These are phyloP conservation scores for Aureobasidium sp. DNA, from an alignment of 2,329 filamentous ascomycete species.

Conservation along the genomic window DNA sequence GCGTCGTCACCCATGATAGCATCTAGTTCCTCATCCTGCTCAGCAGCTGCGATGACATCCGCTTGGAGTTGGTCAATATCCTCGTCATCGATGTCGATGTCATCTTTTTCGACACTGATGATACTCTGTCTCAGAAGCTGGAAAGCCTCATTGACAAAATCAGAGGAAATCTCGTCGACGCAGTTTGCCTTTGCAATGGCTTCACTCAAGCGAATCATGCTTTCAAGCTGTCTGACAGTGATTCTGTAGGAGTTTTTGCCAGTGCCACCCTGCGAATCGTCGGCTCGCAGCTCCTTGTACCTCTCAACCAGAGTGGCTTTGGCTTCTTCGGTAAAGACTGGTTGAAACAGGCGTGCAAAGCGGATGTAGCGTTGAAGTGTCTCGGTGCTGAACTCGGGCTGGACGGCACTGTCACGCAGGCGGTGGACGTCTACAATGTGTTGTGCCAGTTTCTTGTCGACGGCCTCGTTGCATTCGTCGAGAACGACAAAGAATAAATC, in stretches of 20 bases:
- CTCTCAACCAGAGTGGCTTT: conserved; percentile 78
- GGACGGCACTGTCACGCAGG: conserved; percentile 80
- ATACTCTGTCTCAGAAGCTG: conserved; percentile 89
- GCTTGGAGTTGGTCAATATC: conserved; percentile 27
- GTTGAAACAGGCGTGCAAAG: conserved; percentile 89
- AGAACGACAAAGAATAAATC: conserved; percentile 97
- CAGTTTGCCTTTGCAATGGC: conserved; percentile 99
- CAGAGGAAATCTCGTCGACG: conserved; percentile 75
- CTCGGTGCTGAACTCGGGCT: conserved; percentile 92
- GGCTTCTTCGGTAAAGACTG: conserved; percentile 82
- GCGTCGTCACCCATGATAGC: conserved; percentile 31
- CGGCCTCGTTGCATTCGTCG: conserved; percentile 87
- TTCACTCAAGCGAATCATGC: conserved; percentile 88
- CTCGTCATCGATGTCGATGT: conserved; percentile 85
- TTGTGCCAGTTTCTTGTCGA: conserved; percentile 83
- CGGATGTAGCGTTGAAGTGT: conserved; percentile 95
- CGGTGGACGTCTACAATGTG: conserved; percentile 95
- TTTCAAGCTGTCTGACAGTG: conserved; percentile 91
- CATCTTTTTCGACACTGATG: conserved; percentile 95
- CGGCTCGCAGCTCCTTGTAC: conserved; percentile 89
- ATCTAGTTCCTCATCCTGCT: conserved; percentile 41
- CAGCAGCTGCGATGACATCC: conserved; percentile 31
- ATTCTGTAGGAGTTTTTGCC: conserved; percentile 96
- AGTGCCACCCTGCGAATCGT: conserved; percentile 88
- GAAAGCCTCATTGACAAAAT: conserved; percentile 86